These are phyloP conservation scores for Boletus rubropictus DNA, from an alignment of 768 basidiomycete species.

Conservation along the genomic window DNA sequence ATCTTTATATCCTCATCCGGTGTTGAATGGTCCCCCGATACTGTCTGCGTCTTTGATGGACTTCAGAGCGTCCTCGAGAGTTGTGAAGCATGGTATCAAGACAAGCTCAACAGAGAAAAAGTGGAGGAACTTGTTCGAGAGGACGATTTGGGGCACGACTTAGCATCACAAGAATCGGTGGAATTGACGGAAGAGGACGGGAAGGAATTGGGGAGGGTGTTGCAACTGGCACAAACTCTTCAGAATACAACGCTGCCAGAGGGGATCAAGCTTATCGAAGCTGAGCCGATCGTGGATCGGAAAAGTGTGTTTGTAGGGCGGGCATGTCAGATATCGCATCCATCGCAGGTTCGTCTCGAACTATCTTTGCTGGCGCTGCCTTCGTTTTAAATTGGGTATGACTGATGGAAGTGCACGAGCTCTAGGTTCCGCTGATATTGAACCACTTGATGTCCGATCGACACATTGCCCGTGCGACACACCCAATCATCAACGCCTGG, in stretches of 20 bases:
- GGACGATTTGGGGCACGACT: constrained; percentile 35
- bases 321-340: constrained; percentile 73
- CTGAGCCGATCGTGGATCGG: constrained; percentile 79
- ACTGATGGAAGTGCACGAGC: not conserved
- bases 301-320: constrained; percentile 85
- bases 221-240: not conserved
- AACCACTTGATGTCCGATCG: constrained; percentile 64
- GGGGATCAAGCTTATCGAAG: constrained; percentile 60
- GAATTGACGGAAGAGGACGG: constrained; percentile 3
- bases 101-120: constrained; percentile 52
- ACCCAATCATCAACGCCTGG: constrained; percentile 81
- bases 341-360: constrained; percentile 51
- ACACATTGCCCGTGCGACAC: constrained; percentile 67
- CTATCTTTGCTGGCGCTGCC: not conserved
- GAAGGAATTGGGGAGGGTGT: not conserved
- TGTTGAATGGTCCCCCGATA: constrained; percentile 69
- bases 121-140: constrained; percentile 52
- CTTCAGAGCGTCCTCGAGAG: constrained; percentile 68
- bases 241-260: constrained; percentile 39
- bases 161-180: constrained; percentile 5
- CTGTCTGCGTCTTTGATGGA: constrained; percentile 84
- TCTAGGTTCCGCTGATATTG: constrained; percentile 64
- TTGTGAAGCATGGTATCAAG: constrained; percentile 65
- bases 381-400: not conserved
- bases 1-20: constrained; percentile 76